Evolutionary conservation across 306 rosid species (phyloP).

Genomic region (Quercus gilva): DNA sequence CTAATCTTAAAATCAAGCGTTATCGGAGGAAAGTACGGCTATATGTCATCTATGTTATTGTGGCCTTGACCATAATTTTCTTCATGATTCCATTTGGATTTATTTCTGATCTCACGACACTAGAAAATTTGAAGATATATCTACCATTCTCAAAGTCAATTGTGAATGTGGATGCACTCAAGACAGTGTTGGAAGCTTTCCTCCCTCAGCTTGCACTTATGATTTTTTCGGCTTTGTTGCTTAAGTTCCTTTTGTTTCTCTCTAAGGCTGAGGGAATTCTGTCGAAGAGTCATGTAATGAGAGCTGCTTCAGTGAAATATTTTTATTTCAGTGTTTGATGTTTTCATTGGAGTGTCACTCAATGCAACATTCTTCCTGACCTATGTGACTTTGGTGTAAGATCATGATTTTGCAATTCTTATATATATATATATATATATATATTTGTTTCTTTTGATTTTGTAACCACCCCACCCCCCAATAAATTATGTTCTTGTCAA

Average conservation of each 20-base stretch:
- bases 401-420: slow-evolving; percentile 10
- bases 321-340: slow-evolving; percentile 80
- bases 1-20: too few species aligned
- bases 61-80: too few species aligned
- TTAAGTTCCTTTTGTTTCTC: slow-evolving; percentile 65
- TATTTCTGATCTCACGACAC: slow-evolving; percentile 71
- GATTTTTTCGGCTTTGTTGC: slow-evolving; percentile 74
- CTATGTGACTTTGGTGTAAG: slow-evolving; percentile 89
- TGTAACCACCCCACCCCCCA: too few species aligned
- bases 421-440: background rate
- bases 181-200: slow-evolving; percentile 79
- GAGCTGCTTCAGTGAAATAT: slow-evolving; percentile 93
- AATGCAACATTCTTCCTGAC: slow-evolving; percentile 84
- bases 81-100: slow-evolving; percentile 73
- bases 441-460: too few species aligned
- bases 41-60: too few species aligned
- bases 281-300: slow-evolving; percentile 65
- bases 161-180: slow-evolving; percentile 31
- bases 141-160: slow-evolving; percentile 70
- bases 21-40: too few species aligned
- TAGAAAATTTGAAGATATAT: slow-evolving; percentile 59
- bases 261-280: slow-evolving; percentile 85
- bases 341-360: slow-evolving; percentile 79
- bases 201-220: slow-evolving; percentile 87
- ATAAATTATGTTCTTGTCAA: too few species aligned